Evolutionary conservation across 169 alveolate species (phyloP), one percentile per base, ranked within the genome.

Genomic region (Ichthyophthirius multifiliis): DNA sequence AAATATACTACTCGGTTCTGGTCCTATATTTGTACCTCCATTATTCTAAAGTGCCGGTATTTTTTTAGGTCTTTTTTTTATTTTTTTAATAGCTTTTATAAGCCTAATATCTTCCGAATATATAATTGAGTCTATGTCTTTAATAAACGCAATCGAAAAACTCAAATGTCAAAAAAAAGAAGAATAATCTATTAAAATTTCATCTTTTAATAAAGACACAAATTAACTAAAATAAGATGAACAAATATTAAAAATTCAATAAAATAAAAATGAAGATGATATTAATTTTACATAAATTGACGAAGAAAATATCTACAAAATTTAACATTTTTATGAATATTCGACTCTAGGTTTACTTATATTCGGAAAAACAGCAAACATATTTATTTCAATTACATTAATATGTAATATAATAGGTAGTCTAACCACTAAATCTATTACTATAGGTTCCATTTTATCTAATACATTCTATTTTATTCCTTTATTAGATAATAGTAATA

Each of bases 1-100:
- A n/a, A 65, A 65, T 65, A 46, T 65, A 15, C 43, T 65, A 16
- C 46, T 65, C 7, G 75, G 75, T 15, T 31, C 75, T 31, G 75
- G 75, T 31, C 75, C 75, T 1, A 65, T 65, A 32, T 32, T 65
- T 31, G 46, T 65, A 12, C 75, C 75, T 13, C 75, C 75, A 2
- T 43, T 65, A 32, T 65, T 65, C 34, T 32, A 32, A 35, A 31
- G 18, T 9, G 45, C 75, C 9, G 75, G 75, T 4, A 32, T 65
- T n/a, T 43, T 16, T 32, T 46, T 65, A 32, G 43, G 47, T 10
- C 18, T 35, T 9, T 18, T 65, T 13, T 65, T 65, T 35, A 65
- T 65, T 4, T 10, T 65, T 9, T 10, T 65, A 4, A 65, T 65
- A 30, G 18, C 48, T 30, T 65, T 65, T 16, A 32, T 65, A 5